Evolutionary conservation across 352 stramenopile species (phyloP).

Genomic region (Phytophthora tubulina): DNA sequence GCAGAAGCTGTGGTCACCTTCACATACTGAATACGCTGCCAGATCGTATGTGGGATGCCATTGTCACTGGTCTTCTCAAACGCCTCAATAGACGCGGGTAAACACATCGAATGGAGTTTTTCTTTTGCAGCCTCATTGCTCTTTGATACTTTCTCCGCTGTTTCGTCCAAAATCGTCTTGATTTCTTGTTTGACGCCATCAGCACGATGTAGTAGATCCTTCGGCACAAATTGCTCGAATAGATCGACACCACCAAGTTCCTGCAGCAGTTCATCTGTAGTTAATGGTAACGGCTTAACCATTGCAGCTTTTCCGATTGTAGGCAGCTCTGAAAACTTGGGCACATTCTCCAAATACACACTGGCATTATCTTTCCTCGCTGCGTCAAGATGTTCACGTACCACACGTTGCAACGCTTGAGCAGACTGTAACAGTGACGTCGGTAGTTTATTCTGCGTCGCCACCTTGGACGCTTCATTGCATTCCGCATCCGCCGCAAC

Average conservation of each 20-base stretch:
- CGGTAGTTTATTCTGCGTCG: constrained; percentile 71
- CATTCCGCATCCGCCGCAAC: constrained; percentile 63
- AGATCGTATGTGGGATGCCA: constrained; percentile 63
- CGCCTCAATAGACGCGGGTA: constrained; percentile 83
- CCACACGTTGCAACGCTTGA: constrained; percentile 61
- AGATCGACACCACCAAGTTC: constrained; percentile 70
- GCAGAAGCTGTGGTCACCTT: constrained; percentile 39
- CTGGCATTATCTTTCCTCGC: constrained; percentile 85
- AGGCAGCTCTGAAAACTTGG: constrained; percentile 60
- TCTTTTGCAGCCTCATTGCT: constrained; percentile 64
- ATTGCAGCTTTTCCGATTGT: constrained; percentile 72
- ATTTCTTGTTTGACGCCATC: constrained; percentile 63
- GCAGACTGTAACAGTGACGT: constrained; percentile 62
- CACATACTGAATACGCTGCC: constrained; percentile 66
- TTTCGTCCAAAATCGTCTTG: constrained; percentile 49
- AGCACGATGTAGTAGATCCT: constrained; percentile 57
- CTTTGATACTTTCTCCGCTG: constrained; percentile 52
- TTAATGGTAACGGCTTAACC: constrained; percentile 64
- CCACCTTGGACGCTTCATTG: constrained; percentile 65
- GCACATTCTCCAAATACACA: constrained; percentile 85
- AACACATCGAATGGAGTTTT: constrained; percentile 62
- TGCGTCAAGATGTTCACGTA: constrained; percentile 62
- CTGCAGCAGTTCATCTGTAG: constrained; percentile 59
- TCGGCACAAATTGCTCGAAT: constrained; percentile 78
- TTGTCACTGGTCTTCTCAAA: constrained; percentile 75